Evolutionary conservation across 2,329 filamentous ascomycete species (phyloP).

Genomic region (Fusarium hostae): DNA sequence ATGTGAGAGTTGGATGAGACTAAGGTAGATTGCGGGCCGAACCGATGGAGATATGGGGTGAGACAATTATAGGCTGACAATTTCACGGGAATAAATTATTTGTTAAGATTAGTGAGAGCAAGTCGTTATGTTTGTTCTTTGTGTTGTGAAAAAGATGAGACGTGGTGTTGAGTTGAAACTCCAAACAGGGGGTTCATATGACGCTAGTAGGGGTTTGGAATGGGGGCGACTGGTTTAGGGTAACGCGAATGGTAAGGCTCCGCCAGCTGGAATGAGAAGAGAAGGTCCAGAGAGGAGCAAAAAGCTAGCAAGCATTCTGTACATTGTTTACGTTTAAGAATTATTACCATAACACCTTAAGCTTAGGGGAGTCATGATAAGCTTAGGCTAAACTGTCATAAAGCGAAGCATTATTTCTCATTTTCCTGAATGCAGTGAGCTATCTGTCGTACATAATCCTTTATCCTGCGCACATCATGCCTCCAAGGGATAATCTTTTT

Average conservation of each 20-base stretch:
- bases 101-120: not conserved
- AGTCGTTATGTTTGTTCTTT: not conserved
- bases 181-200: slow-evolving; percentile 4
- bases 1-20: not conserved
- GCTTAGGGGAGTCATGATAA: too few species aligned
- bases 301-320: not conserved
- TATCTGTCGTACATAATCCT: not conserved
- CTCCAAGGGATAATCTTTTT: not conserved
- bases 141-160: slow-evolving; percentile 30
- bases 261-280: not conserved
- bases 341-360: not conserved
- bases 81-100: not conserved
- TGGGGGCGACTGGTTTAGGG: slow-evolving; percentile 17
- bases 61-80: not conserved
- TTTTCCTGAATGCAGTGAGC: not conserved
- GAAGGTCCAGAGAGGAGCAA: accelerated
- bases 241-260: slow-evolving; percentile 17
- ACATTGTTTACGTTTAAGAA: not conserved
- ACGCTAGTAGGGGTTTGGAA: slow-evolving; percentile 36
- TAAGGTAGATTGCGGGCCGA: not conserved
- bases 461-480: not conserved
- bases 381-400: not conserved
- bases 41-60: not conserved
- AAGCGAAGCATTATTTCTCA: not conserved
- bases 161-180: slow-evolving; percentile 38